These are phyloP conservation scores for Pythium phragmitis DNA, from an alignment of 352 stramenopile species.

Conservation along the genomic window DNA sequence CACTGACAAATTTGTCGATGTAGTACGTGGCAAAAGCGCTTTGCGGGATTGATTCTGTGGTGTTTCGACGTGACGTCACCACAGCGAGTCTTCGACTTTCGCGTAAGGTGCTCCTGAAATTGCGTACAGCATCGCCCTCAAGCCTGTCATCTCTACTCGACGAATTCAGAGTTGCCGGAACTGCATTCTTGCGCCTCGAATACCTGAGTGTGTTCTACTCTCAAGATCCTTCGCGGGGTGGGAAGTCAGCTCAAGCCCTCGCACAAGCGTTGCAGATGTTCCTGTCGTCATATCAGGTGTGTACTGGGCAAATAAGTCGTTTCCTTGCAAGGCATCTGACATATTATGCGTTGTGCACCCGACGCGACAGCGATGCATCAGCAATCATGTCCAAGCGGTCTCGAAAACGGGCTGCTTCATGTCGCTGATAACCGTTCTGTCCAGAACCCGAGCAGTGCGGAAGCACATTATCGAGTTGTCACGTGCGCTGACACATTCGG, in stretches of 20 bases:
- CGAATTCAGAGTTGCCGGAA: conserved; percentile 58
- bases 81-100: conserved; percentile 50
- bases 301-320: background rate
- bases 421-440: conserved; percentile 12
- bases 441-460: conserved; percentile 14
- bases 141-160: conserved; percentile 48
- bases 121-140: conserved; percentile 37
- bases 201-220: conserved; percentile 59
- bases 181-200: conserved; percentile 58
- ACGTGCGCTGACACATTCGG: background rate
- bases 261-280: conserved; percentile 52
- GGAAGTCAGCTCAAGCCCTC: conserved; percentile 64
- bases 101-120: conserved; percentile 38
- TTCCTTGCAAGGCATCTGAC: background rate
- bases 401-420: conserved; percentile 6
- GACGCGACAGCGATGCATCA: background rate
- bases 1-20: background rate
- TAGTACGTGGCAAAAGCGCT: conserved; percentile 61
- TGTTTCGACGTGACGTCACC: conserved; percentile 44
- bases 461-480: conserved; percentile 6
- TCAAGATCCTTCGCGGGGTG: conserved; percentile 57
- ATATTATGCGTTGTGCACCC: background rate
- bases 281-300: conserved; percentile 52
- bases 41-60: conserved; percentile 59
- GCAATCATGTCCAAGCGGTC: background rate